Conservation (phyloP, 768 basidiomycete genomes). For the Boletus pseudopeckii region DNA sequence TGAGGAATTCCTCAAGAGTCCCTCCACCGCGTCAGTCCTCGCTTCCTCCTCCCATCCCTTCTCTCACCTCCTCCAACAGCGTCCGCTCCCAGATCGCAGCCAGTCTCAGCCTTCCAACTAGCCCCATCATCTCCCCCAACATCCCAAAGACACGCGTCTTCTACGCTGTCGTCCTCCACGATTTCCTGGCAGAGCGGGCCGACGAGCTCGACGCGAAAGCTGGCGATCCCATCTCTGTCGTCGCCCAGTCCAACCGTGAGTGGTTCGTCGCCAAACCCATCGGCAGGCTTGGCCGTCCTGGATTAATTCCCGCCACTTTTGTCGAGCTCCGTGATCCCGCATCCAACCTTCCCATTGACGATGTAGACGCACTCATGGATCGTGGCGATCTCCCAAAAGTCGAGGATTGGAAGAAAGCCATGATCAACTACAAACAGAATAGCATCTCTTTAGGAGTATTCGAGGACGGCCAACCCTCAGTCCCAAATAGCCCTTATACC, state of each 20-base stretch:
- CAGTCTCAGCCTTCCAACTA: slow-evolving; percentile 19
- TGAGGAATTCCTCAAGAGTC: slow-evolving; percentile 82
- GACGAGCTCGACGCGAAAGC: slow-evolving; percentile 95
- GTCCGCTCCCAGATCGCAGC: slow-evolving; percentile 36
- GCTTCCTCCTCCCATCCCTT: not conserved
- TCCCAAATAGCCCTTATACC: slow-evolving; percentile 42
- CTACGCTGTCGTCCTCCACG: slow-evolving; percentile 94
- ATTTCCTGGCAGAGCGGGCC: slow-evolving; percentile 91
- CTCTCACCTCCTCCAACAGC: slow-evolving; percentile 22
- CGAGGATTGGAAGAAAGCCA: slow-evolving; percentile 98
- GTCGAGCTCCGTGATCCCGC: slow-evolving; percentile 94
- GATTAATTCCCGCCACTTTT: slow-evolving; percentile 95
- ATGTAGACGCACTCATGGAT: slow-evolving; percentile 78
- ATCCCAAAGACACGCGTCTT: slow-evolving; percentile 57
- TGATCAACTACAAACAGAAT: slow-evolving; percentile 93
- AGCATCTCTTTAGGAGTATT: slow-evolving; percentile 93
- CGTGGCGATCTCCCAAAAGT: slow-evolving; percentile 88
- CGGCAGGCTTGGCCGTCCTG: slow-evolving; percentile 89
- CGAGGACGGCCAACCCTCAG: slow-evolving; percentile 53
- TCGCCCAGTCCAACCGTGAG: slow-evolving; percentile 99
- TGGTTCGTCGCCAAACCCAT: slow-evolving; percentile 99
- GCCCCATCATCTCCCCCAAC: slow-evolving; percentile 34
- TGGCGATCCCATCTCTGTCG: slow-evolving; percentile 93
- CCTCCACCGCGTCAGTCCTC: slow-evolving; percentile 41
- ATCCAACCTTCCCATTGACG: slow-evolving; percentile 74